Percentiles rank a stretch among this genome's conserved stretches.
phyloP scores from a whole-genome alignment of 2,329 filamentous ascomycete species.

The Didymella lethalis region DNA sequence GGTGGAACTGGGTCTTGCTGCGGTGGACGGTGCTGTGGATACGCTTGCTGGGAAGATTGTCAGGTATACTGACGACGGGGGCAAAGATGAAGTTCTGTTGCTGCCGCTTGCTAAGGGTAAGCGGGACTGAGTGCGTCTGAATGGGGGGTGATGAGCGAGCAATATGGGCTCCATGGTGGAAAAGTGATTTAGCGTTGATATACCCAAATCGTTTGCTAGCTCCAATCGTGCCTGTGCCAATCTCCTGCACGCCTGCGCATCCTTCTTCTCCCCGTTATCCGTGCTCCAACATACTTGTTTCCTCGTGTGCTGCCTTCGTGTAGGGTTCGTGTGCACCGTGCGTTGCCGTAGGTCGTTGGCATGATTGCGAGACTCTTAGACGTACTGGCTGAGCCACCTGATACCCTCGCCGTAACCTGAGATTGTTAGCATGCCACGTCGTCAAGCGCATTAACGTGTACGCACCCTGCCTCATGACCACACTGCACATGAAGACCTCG shows the following conservation, averaged over 20 bases:
- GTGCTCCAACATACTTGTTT: not conserved
- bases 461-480: conserved; percentile 87
- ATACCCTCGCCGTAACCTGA: conserved; percentile 49
- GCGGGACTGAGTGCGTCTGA: conserved; percentile 2
- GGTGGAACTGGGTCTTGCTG: conserved; percentile 28
- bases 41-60: conserved; percentile 28
- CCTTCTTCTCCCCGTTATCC: not conserved
- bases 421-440: conserved; percentile 5
- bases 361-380: conserved; percentile 29
- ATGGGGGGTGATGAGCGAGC: not conserved
- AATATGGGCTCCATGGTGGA: too few relatives aligned
- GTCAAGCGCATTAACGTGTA: not conserved
- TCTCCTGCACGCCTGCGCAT: conserved; percentile 1
- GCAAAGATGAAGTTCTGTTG: conserved; percentile 29
- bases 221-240: conserved; percentile 1
- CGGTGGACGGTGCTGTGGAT: conserved; percentile 35
- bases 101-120: conserved; percentile 28
- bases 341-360: not conserved
- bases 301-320: not conserved
- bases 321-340: not conserved
- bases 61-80: conserved; percentile 38
- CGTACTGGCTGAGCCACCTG: conserved; percentile 51
- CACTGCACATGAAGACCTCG: conserved; percentile 96
- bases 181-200: too few relatives aligned
- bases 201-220: conserved; percentile 2